These are phyloP conservation scores for Aspergillus baeticus DNA, from an alignment of 495 filamentous ascomycete genomes.

Conservation along the genomic window DNA sequence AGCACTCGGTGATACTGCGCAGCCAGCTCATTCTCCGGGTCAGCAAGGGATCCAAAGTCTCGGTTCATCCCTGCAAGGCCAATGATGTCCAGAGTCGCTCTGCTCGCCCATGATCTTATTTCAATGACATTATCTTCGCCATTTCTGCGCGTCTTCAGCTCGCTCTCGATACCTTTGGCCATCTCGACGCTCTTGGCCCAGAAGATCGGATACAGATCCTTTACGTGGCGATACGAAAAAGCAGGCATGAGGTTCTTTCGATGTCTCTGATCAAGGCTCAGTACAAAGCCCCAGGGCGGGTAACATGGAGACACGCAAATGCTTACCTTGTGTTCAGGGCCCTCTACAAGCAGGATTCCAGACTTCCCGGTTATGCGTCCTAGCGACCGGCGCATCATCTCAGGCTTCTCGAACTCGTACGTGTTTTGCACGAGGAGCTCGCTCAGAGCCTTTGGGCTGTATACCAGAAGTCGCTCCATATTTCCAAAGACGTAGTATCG, in stretches of 20 bases:
- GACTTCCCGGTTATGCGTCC: slow-evolving; percentile 63
- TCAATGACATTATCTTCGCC: slow-evolving; percentile 47
- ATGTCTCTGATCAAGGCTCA: slow-evolving; percentile 45
- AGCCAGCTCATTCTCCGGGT: slow-evolving; percentile 63
- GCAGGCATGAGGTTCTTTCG: slow-evolving; percentile 79
- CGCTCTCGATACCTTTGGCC: slow-evolving; percentile 40
- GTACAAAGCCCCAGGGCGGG: background rate
- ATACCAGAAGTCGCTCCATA: slow-evolving; percentile 65
- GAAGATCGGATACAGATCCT: slow-evolving; percentile 81
- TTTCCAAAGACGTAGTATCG: slow-evolving; percentile 68
- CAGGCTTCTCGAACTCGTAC: slow-evolving; percentile 80
- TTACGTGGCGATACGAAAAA: slow-evolving; percentile 82
- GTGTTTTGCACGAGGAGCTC: slow-evolving; percentile 66
- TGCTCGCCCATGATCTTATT: slow-evolving; percentile 61
- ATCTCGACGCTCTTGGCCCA: slow-evolving; percentile 66
- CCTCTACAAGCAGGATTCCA: slow-evolving; percentile 80
- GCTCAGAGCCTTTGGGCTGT: slow-evolving; percentile 61
- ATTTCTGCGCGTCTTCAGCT: slow-evolving; percentile 23
- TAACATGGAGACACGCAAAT: background rate
- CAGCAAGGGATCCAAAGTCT: slow-evolving; percentile 71
- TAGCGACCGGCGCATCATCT: slow-evolving; percentile 51
- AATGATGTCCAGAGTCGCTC: slow-evolving; percentile 86
- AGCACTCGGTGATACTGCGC: slow-evolving; percentile 59
- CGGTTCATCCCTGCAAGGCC: slow-evolving; percentile 80
- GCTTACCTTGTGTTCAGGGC: slow-evolving; percentile 80